phyloP scores from a whole-genome alignment of 1,139 yeast genomes.

The Saccharomyces hybrid region DNA sequence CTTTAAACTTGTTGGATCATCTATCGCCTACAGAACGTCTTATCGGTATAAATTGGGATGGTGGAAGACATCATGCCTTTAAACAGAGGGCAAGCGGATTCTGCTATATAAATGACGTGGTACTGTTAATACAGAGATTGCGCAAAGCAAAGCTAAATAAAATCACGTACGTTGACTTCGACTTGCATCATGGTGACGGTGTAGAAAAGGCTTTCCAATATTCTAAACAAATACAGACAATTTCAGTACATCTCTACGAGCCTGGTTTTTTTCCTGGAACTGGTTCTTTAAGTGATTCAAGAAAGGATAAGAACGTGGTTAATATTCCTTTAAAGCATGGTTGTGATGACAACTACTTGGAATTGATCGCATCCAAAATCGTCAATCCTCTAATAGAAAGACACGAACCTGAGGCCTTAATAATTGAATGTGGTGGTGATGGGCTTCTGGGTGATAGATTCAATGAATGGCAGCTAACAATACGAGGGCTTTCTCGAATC shows the following conservation, averaged over 20 bases:
- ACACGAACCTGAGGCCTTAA: slow-evolving; percentile 46
- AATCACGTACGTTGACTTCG: slow-evolving; percentile 61
- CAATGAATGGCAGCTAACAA: slow-evolving; percentile 62
- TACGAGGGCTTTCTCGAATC: slow-evolving; percentile 40
- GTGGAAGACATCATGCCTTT: slow-evolving; percentile 70
- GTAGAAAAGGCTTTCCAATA: slow-evolving; percentile 59
- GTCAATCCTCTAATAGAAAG: slow-evolving; percentile 38
- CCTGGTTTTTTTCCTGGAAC: slow-evolving; percentile 71
- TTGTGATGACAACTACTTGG: slow-evolving; percentile 40
- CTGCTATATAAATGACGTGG: slow-evolving; percentile 66
- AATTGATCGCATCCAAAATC: slow-evolving; percentile 36
- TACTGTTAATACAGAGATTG: slow-evolving; percentile 44
- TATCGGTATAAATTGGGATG: slow-evolving; percentile 65
- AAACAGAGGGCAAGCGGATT: slow-evolving; percentile 58
- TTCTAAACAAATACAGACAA: slow-evolving; percentile 50
- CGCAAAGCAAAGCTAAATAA: slow-evolving; percentile 39
- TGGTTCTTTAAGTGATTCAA: slow-evolving; percentile 38
- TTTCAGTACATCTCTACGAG: slow-evolving; percentile 59
- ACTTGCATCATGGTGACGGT: slow-evolving; percentile 77
- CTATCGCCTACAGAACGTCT: slow-evolving; percentile 21
- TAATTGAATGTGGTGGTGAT: slow-evolving; percentile 67
- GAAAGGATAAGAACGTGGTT: slow-evolving; percentile 33
- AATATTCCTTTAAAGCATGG: slow-evolving; percentile 59
- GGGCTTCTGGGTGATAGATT: slow-evolving; percentile 55
- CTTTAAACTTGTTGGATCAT: slow-evolving; percentile 43